Base-by-base conservation (phyloP, 2,329 filamentous ascomycete species). In the Aspergillus vadensis region DNA sequence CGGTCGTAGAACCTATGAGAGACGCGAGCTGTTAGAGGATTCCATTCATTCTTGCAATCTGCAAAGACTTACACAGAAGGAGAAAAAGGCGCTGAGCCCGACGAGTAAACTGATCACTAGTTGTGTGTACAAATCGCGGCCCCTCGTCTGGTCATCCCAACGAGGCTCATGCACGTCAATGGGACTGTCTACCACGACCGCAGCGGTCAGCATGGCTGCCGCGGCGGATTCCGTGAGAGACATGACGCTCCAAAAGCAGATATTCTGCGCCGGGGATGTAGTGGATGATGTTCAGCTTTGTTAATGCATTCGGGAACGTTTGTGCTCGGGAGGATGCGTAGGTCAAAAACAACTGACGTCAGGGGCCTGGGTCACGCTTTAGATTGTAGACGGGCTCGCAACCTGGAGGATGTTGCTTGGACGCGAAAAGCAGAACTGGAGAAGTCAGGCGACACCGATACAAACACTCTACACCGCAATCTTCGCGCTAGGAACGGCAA, bases 1-100 rank as follows among this genome's bases (percentile, higher is more conserved):
- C 65, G 93, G 92, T 52, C 95, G 89, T 25, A 99, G 81, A 51
- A 92, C 81, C 91, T 95, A 71, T 8, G 49, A 14, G 17, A 9
- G 17, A 51, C 14, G 19, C 32, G 32, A 36, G 32, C 27, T 38
- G 58, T 70, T 54, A 71, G 67, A 38, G 6, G 17, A 4, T 30
- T 32, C 23, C n/a, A 8, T 32, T 9, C 21, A 19, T 38, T 4
- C 44, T 8, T 12, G 23, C 32, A 12, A 30, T 4, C 44, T 3
- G 32, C 12, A 27, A 10, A 12, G 10, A 70, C 77, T 32, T 76
- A 81, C 78, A 67, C 79, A 81, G 58, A 81, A 81, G 2, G 78
- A 71, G 27, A 81, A 63, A 59, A 81, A 81, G 21, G 79, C 79
- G 47, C 71, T 71, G 57, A 79, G 59, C 14, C 79, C 79, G 23